Evolutionary conservation across 441 rosid species (phyloP).

Genomic region (Jatropha multifida): DNA sequence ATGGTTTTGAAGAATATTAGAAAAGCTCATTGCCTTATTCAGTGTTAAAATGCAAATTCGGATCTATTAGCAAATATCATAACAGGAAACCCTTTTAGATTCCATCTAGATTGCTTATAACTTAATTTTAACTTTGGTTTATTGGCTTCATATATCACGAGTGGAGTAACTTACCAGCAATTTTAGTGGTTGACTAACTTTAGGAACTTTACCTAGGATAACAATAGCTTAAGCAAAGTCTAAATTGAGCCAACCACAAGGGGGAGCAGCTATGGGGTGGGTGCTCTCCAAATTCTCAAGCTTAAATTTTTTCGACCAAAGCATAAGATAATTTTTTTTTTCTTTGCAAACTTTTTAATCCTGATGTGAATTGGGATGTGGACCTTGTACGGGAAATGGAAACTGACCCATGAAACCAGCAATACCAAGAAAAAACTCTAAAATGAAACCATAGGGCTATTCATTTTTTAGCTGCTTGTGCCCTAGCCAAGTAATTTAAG

Average conservation of each 20-base stretch:
- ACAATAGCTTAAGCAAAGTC: constrained; percentile 1
- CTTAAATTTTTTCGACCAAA: not conserved
- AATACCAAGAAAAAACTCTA: not conserved
- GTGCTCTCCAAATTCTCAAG: not conserved
- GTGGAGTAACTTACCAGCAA: not conserved
- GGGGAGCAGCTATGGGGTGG: not conserved
- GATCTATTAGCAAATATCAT: too few species aligned
- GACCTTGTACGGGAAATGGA: not conserved
- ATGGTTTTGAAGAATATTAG: too few species aligned
- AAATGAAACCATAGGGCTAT: not conserved
- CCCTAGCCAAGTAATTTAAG: too few species aligned
- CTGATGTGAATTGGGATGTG: not conserved
- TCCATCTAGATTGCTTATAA: not conserved
- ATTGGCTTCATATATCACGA: not conserved
- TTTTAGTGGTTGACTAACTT: not conserved
- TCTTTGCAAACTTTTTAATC: not conserved
- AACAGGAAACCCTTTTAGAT: not conserved
- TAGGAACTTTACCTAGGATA: not conserved
- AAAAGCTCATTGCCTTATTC: too few species aligned
- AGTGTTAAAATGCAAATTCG: too few species aligned
- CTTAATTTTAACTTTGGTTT: not conserved
- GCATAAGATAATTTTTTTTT: not conserved
- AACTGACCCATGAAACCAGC: not conserved
- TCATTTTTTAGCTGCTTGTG: too few species aligned
- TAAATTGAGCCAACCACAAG: not conserved